These are phyloP conservation scores for Margaritispora aquatica DNA, from an alignment of 495 filamentous ascomycete species.

Conservation along the genomic window DNA sequence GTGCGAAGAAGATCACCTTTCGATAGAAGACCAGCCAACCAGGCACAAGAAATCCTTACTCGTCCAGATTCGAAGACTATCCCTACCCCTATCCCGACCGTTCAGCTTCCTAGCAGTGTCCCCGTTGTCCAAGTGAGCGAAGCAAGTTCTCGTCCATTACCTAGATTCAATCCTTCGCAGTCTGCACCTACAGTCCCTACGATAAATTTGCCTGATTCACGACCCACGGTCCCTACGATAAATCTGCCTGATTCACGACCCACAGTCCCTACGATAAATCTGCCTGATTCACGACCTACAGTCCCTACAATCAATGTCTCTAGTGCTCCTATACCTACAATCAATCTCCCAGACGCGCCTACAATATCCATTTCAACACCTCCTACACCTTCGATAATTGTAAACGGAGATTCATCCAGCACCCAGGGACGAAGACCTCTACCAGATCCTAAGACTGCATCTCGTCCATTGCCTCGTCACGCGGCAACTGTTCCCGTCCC, in stretches of 20 bases:
- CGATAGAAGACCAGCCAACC: constrained; percentile 10
- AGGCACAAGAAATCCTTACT: constrained; percentile 23
- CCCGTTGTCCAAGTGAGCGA: constrained; percentile 33
- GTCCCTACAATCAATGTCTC: constrained; percentile 60
- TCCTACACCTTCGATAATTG: constrained; percentile 8
- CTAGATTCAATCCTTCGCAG: constrained; percentile 38
- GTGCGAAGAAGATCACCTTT: constrained; percentile 24
- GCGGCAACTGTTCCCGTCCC: constrained; percentile 14
- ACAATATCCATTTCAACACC: constrained; percentile 26
- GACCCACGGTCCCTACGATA: constrained; percentile 48
- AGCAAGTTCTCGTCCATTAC: constrained; percentile 18
- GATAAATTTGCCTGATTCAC: constrained; percentile 51
- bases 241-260: constrained; percentile 43
- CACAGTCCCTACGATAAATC: constrained; percentile 53
- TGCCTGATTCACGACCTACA: constrained; percentile 38
- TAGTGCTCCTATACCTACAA: constrained; percentile 34
- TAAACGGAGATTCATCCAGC: constrained; percentile 2
- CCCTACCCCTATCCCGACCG: constrained; percentile 37
- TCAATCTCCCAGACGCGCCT: constrained; percentile 38
- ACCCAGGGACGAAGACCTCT: constrained; percentile 34
- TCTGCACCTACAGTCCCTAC: constrained; percentile 37
- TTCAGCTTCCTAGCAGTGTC: constrained; percentile 44
- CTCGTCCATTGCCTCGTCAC: constrained; percentile 27
- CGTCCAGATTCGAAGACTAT: constrained; percentile 22
- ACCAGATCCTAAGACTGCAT: constrained; percentile 25